Base-by-base conservation (phyloP, 116 monocot species). In the Dioscorea cayenensis region DNA sequence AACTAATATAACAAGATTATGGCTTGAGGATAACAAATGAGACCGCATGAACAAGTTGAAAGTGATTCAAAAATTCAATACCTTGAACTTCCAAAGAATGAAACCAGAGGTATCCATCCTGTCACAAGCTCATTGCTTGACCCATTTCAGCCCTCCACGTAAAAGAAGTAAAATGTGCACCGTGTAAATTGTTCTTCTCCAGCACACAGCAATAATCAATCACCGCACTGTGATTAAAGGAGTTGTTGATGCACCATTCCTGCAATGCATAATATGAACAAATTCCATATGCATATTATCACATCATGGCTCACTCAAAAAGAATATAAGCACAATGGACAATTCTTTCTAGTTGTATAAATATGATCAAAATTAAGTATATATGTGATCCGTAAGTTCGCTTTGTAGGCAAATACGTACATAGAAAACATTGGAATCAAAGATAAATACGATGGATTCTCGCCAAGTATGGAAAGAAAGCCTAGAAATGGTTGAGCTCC, bases 221-320 rank as follows among this genome's bases (percentile, higher is more conserved):
- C 82, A 90, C 87, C 27, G 92, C 95, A 95, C 77, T 20, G 95
- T 95, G 55, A 95, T 81, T 64, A 95, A 76, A 65, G 95, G 95
- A 59, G 92, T 95, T 71, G 95, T 95, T 52, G 95, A 92, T 71
- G 95, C 95, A 66, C 95, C 95, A 82, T 95, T 95, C 95, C 95
- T 95, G 59, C 1, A 71, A 38, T 52, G 36, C 13, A 72, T 14
- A 1, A 61, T 3, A 48, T 36, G 9, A 25, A 19, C 36, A 76
- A 28, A 64, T 0, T 6, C 43, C 55, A 55, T 5, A 55, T n/a
- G 17, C n/a, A n/a, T 49, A 65, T 66, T 71, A 75, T 20, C 19
- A 14, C 5, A 22, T 70, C 0, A 36, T 52, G n/a, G 18, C 32
- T 48, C 8, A 18, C 1, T 19, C n/a, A n/a, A n/a, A 27, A 35